phyloP scores from a whole-genome alignment of 768 basidiomycete species.

The Tremella fuciformis region DNA sequence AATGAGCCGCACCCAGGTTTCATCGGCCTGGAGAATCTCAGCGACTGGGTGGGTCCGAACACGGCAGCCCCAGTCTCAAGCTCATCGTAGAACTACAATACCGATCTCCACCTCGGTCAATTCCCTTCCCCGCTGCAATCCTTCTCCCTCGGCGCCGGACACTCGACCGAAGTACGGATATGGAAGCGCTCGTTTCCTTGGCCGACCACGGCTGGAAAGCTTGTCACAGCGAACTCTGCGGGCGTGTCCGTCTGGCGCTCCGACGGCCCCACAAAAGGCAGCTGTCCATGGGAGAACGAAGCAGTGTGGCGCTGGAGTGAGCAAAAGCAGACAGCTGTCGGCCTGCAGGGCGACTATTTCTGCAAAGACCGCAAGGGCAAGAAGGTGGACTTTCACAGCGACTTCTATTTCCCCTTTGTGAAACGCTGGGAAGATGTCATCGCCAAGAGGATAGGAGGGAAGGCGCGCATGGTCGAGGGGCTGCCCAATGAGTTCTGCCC shows the following conservation, averaged over 20 bases:
- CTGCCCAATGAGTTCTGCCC: slow-evolving; percentile 94
- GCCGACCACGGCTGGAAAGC: slow-evolving; percentile 68
- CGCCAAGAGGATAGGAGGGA: slow-evolving; percentile 10
- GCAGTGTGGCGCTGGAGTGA: slow-evolving; percentile 89
- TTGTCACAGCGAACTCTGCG: slow-evolving; percentile 62
- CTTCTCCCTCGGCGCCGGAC: slow-evolving; percentile 86
- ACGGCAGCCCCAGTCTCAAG: not conserved
- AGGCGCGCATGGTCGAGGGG: slow-evolving; percentile 58
- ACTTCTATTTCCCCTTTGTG: slow-evolving; percentile 52
- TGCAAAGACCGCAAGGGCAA: slow-evolving; percentile 63
- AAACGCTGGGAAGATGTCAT: slow-evolving; percentile 41
- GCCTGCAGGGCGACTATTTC: slow-evolving; percentile 83
- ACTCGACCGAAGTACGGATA: slow-evolving; percentile 70
- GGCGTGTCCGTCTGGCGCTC: slow-evolving; percentile 61
- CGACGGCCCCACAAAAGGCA: slow-evolving; percentile 65
- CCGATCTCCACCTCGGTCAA: slow-evolving; percentile 74
- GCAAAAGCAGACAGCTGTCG: slow-evolving; percentile 64
- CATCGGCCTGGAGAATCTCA: slow-evolving; percentile 73
- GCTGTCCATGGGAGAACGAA: slow-evolving; percentile 86
- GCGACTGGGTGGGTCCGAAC: slow-evolving; percentile 58
- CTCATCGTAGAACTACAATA: slow-evolving; percentile 69
- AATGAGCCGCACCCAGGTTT: slow-evolving; percentile 96
- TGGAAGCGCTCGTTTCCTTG: slow-evolving; percentile 86
- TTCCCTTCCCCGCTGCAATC: slow-evolving; percentile 81
- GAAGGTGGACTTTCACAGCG: slow-evolving; percentile 46